Evolutionary conservation across 1,139 yeast genomes (phyloP).

Genomic region (Geotrichum aggregatum): DNA sequence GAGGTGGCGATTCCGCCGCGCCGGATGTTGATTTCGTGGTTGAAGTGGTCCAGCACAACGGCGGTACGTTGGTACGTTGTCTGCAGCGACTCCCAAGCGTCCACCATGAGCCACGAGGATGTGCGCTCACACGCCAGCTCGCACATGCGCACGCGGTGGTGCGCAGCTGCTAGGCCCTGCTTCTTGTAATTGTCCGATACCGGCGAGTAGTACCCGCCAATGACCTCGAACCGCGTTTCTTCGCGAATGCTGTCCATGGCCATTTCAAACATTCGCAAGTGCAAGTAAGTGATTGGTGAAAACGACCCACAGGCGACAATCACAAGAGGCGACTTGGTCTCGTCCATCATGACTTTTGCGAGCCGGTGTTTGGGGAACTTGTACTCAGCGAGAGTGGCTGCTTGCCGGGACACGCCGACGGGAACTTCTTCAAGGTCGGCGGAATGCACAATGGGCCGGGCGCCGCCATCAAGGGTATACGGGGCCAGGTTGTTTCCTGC

Average conservation of each 20-base stretch:
- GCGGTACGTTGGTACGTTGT: slow-evolving; percentile 92
- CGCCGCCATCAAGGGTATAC: slow-evolving; percentile 24
- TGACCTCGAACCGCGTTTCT: slow-evolving; percentile 86
- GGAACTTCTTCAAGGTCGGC: slow-evolving; percentile 97
- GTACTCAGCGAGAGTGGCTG: slow-evolving; percentile 62
- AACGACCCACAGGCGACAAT: slow-evolving; percentile 97
- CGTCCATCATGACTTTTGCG: slow-evolving; percentile 65
- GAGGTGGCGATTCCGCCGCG: slow-evolving; percentile 78
- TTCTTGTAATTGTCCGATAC: slow-evolving; percentile 91
- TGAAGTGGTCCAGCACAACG: slow-evolving; percentile 90
- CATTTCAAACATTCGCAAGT: slow-evolving; percentile 96
- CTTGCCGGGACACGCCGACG: slow-evolving; percentile 85
- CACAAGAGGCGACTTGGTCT: slow-evolving; percentile 80
- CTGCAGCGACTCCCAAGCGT: slow-evolving; percentile 97
- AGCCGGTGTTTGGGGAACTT: slow-evolving; percentile 82
- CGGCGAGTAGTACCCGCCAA: slow-evolving; percentile 97
- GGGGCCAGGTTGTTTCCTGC: slow-evolving; percentile 5
- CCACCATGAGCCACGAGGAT: slow-evolving; percentile 96
- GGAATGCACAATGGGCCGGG: slow-evolving; percentile 47
- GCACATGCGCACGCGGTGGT: slow-evolving; percentile 94
- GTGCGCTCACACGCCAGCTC: slow-evolving; percentile 97
- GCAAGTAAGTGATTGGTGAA: slow-evolving; percentile 91
- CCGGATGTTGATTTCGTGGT: slow-evolving; percentile 86
- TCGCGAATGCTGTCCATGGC: slow-evolving; percentile 93
- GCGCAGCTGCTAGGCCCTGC: slow-evolving; percentile 84